Evolutionary conservation across 2,329 filamentous ascomycete species (phyloP).

Genomic region (Colletotrichum echinochloae): DNA sequence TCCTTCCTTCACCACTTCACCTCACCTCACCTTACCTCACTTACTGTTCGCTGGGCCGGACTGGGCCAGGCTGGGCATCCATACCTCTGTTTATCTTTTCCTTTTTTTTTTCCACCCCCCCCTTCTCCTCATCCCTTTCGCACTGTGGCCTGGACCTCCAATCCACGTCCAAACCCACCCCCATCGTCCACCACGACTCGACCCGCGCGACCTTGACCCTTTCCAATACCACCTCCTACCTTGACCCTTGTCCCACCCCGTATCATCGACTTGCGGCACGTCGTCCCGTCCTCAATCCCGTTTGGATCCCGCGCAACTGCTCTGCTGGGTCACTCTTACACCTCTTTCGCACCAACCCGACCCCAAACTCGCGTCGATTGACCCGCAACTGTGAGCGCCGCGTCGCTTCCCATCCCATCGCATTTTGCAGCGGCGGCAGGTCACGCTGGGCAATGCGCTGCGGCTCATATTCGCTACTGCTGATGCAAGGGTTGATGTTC

Average conservation of each 20-base stretch:
- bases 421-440: conserved; percentile 32
- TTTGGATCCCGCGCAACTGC: conserved; percentile 38
- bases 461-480: conserved; percentile 35
- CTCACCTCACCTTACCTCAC: neutral
- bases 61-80: conserved; percentile 23
- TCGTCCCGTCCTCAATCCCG: conserved; percentile 40
- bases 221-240: conserved; percentile 36
- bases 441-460: conserved; percentile 40
- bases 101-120: too few species aligned
- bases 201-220: conserved; percentile 31
- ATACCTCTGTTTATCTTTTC: conserved; percentile 3
- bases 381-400: conserved; percentile 23
- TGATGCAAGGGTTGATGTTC: conserved; percentile 40
- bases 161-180: conserved; percentile 21
- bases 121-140: neutral
- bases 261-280: conserved; percentile 40
- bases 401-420: conserved; percentile 26
- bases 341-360: conserved; percentile 26
- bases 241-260: conserved; percentile 40
- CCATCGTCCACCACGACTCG: conserved; percentile 25
- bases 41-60: neutral
- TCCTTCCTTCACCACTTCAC: neutral
- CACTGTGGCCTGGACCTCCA: conserved; percentile 14
- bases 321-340: conserved; percentile 20
- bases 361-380: conserved; percentile 35